Conservation (phyloP, 192 early-diverging fungal genomes). For the Coemansia sp. region DNA sequence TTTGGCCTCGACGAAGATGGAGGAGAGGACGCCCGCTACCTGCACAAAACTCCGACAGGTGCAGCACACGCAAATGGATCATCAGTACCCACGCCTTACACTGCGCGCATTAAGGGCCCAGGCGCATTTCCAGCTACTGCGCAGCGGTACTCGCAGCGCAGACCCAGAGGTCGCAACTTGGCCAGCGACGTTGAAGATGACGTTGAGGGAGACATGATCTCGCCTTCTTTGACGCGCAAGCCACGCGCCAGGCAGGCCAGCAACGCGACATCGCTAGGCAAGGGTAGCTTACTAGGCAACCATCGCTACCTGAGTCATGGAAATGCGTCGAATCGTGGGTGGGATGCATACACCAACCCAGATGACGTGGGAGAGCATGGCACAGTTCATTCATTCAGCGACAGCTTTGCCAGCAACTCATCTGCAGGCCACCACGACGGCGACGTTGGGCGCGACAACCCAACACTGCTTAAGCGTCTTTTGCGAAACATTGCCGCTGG, state of each 20-base stretch:
- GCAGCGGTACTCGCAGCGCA: conserved; percentile 49
- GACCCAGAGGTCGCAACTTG: neutral
- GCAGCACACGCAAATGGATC: conserved; percentile 10
- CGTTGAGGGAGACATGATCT: conserved; percentile 3
- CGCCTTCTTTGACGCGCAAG: conserved; percentile 28
- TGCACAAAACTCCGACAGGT: conserved; percentile 11
- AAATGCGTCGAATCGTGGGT: conserved; percentile 25
- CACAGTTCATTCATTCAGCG: conserved; percentile 38
- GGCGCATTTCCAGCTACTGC: conserved; percentile 53
- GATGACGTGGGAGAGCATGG: conserved; percentile 25
- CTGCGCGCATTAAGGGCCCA: conserved; percentile 48
- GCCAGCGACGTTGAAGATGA: conserved; percentile 14
- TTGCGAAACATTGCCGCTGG: conserved; percentile 45
- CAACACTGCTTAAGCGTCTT: conserved; percentile 40
- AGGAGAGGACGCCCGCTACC: conserved; percentile 7
- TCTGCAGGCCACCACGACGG: conserved; percentile 14
- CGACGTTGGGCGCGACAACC: conserved; percentile 29
- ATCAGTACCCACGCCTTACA: conserved; percentile 35
- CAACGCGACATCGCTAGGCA: conserved; percentile 17
- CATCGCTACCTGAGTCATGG: conserved; percentile 43
- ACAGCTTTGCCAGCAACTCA: conserved; percentile 53
- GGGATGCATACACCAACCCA: conserved; percentile 35
- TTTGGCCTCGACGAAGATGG: conserved; percentile 25
- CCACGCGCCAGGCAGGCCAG: conserved; percentile 12
- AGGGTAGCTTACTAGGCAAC: conserved; percentile 27